Percentiles rank a stretch among this genome's conserved stretches.
Conservation (phyloP, 441 rosid species). For the Pelargonium australe region DNA sequence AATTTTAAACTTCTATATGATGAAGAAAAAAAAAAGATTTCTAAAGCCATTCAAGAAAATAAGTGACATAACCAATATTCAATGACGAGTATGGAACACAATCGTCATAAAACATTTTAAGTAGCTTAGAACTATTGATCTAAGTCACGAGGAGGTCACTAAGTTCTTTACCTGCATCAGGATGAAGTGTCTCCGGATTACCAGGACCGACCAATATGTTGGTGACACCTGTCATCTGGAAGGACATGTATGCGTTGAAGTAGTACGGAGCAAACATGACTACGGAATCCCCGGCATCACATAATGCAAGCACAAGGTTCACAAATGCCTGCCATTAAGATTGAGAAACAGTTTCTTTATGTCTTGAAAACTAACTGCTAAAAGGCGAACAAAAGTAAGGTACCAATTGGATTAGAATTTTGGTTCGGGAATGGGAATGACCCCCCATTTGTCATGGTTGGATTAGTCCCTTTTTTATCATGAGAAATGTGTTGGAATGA, state of each 20-base stretch:
- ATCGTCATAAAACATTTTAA: background rate
- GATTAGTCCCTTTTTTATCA: no score
- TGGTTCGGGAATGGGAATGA: no score
- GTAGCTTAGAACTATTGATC: background rate
- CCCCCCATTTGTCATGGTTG: no score
- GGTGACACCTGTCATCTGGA: slow-evolving; percentile 98
- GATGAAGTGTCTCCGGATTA: slow-evolving; percentile 60
- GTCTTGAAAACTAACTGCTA: slow-evolving; percentile 6
- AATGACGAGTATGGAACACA: background rate
- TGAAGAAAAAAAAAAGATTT: background rate
- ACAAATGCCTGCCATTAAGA: slow-evolving; percentile 75
- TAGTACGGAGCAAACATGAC: slow-evolving; percentile 98
- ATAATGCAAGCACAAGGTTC: slow-evolving; percentile 75
- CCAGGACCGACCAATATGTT: slow-evolving; percentile 82
- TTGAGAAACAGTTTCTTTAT: slow-evolving; percentile 14
- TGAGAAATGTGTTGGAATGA: no score
- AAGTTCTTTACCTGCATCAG: slow-evolving; percentile 69
- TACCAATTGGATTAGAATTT: no score
- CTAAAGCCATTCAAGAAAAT: background rate
- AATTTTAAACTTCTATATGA: no score
- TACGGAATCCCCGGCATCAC: slow-evolving; percentile 88
- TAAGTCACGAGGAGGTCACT: background rate
- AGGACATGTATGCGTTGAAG: slow-evolving; percentile 95
- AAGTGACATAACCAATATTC: background rate
- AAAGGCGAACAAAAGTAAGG: background rate